Evolutionary conservation across 2,329 filamentous ascomycete genomes (phyloP), one percentile per base, ranked within the genome.

Genomic region (Tolypocladium amazonense): DNA sequence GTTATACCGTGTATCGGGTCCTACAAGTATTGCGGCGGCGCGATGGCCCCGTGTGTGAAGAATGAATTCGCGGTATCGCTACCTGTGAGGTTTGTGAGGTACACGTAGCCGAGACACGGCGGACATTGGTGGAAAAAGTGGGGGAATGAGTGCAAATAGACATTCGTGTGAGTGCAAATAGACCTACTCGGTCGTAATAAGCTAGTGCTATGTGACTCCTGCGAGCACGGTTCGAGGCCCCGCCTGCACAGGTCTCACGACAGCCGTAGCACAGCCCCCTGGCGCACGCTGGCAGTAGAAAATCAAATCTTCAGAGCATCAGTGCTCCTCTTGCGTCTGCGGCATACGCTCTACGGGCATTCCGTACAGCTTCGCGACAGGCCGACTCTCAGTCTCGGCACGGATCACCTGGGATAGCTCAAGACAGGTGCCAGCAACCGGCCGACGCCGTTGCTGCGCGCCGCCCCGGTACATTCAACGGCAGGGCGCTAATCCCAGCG

Each of bases 401-500:
- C 8, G 11, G 9, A 56, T 20, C 38, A 41, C 5, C 38, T 35
- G 11, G 7, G 33, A 35, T 9, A 35, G 33, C 33, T 35, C 6
- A 35, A 35, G 33, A 9, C 11, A 35, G 33, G 7, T 1, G 33
- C 33, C 33, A 35, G 7, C 33, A 41, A 47, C 56, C 27, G n/a
- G n/a, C n/a, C n/a, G 23, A n/a, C 47, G 37, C 37, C 0, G n/a
- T 27, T 39, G 37, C 37, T 30, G 43, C 35, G 39, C 14, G 25
- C 45, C 15, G 30, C 53, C 52, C 56, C 33, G 30, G 43, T 30
- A 38, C 57, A 14, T 56, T 56, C 53, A 52, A 15, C 45, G 30
- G 39, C 14, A 50, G 27, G 6, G 41, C 45, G 52, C 64, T 63
- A 64, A 43, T 39, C 65, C 59, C n/a, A 30, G 57, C 57, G 30